These are phyloP conservation scores for Pythium diclinum DNA, from an alignment of 352 stramenopile species.

Conservation along the genomic window DNA sequence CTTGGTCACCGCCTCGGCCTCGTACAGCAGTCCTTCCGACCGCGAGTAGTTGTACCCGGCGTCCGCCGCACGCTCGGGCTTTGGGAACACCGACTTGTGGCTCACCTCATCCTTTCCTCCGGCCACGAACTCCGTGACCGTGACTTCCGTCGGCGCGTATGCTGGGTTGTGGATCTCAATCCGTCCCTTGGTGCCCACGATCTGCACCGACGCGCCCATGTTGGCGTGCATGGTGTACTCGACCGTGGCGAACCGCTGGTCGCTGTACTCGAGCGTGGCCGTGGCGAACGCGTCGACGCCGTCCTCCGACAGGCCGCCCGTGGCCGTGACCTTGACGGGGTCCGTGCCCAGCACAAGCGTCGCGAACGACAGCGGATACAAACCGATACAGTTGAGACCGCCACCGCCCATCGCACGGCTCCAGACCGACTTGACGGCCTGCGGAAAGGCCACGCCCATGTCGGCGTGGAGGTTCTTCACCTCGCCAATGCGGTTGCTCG, in stretches of 20 bases:
- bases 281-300: conserved; percentile 53
- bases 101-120: conserved; percentile 24
- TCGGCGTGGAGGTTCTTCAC: conserved; percentile 67
- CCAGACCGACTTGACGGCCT: conserved; percentile 51
- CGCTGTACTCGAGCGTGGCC: conserved; percentile 49
- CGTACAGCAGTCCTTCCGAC: conserved; percentile 71
- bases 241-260: conserved; percentile 47
- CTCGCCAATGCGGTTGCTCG: conserved; percentile 51
- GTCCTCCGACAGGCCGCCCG: conserved; percentile 38
- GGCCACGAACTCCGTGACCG: conserved; percentile 34
- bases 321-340: conserved; percentile 47
- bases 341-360: conserved; percentile 55
- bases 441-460: conserved; percentile 57
- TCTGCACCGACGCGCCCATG: conserved; percentile 61
- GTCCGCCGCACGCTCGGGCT: conserved; percentile 32
- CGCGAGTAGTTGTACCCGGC: conserved; percentile 56
- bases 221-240: conserved; percentile 58
- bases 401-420: conserved; percentile 64
- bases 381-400: conserved; percentile 65
- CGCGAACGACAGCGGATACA: conserved; percentile 70
- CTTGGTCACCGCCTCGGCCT: conserved; percentile 58
- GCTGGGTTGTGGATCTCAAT: conserved; percentile 61
- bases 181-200: conserved; percentile 65
- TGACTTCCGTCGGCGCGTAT: conserved; percentile 62
- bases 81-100: conserved; percentile 44